phyloP scores from a whole-genome alignment of 1,139 yeast species.

The Ogataea hybrid region DNA sequence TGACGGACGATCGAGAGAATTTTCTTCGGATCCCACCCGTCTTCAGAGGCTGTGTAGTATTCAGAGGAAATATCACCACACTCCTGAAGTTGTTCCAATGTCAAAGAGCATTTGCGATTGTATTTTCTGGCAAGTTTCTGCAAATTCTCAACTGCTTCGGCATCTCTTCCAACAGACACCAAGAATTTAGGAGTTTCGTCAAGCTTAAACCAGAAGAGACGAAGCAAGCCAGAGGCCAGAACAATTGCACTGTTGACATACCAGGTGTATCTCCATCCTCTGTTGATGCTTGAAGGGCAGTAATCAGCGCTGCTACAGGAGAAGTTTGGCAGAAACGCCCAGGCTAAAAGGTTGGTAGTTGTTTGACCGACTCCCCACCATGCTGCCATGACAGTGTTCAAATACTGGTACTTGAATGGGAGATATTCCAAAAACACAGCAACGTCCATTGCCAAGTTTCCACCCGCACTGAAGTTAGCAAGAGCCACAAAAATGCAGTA shows the following conservation, averaged over 20 bases:
- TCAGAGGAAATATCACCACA: conserved; percentile 40
- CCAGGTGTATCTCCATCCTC: conserved; percentile 58
- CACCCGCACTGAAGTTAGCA: conserved; percentile 48
- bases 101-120: conserved; percentile 40
- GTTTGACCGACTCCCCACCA: conserved; percentile 64
- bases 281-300: conserved; percentile 45
- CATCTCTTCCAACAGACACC: no score
- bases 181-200: conserved; percentile 56
- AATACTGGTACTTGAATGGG: conserved; percentile 49
- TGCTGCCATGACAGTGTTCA: conserved; percentile 50
- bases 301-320: conserved; percentile 39
- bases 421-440: conserved; percentile 55
- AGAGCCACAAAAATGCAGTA: conserved; percentile 47
- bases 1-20: conserved; percentile 22
- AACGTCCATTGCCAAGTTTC: conserved; percentile 56
- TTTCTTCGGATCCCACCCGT: conserved; percentile 12
- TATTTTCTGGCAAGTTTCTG: conserved; percentile 41
- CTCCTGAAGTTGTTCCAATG: conserved; percentile 40
- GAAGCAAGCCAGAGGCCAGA: conserved; percentile 42
- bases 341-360: conserved; percentile 46
- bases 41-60: conserved; percentile 17
- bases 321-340: conserved; percentile 51
- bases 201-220: conserved; percentile 45
- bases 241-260: conserved; percentile 51
- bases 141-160: conserved; percentile 40